These are phyloP conservation scores for Albifimbria verrucaria DNA, from an alignment of 2,329 filamentous ascomycete species.

Conservation along the genomic window DNA sequence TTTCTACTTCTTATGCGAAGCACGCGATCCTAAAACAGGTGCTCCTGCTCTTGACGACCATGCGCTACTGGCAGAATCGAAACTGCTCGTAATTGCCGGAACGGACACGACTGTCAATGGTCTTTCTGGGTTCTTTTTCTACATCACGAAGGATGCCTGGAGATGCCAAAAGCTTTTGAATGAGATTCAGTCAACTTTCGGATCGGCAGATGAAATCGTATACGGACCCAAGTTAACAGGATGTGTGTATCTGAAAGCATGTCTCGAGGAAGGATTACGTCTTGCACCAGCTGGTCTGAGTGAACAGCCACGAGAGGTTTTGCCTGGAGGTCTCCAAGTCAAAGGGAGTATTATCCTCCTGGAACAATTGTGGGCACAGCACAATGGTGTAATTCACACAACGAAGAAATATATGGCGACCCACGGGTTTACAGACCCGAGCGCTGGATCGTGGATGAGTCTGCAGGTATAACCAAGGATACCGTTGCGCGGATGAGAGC, in stretches of 20 bases:
- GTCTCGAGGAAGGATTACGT: neutral
- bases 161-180: neutral
- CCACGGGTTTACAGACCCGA: neutral
- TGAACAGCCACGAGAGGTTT: neutral
- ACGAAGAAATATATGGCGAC: neutral
- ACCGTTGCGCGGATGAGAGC: neutral
- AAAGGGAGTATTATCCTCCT: neutral
- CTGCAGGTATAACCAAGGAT: neutral
- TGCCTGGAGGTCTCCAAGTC: neutral
- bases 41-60: neutral
- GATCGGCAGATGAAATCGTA: neutral
- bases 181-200: neutral
- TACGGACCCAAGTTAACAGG: neutral
- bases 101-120: neutral
- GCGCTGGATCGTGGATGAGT: slow-evolving; percentile 2
- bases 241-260: neutral
- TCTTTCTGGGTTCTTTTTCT: neutral
- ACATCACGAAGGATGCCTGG: neutral
- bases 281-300: neutral
- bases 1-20: slow-evolving; percentile 3
- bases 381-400: neutral
- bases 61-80: neutral
- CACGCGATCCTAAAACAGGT: slow-evolving; percentile 1
- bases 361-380: neutral
- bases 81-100: slow-evolving; percentile 4